Conservation (phyloP, 768 basidiomycete species). For the Lyophyllum shimeji region DNA sequence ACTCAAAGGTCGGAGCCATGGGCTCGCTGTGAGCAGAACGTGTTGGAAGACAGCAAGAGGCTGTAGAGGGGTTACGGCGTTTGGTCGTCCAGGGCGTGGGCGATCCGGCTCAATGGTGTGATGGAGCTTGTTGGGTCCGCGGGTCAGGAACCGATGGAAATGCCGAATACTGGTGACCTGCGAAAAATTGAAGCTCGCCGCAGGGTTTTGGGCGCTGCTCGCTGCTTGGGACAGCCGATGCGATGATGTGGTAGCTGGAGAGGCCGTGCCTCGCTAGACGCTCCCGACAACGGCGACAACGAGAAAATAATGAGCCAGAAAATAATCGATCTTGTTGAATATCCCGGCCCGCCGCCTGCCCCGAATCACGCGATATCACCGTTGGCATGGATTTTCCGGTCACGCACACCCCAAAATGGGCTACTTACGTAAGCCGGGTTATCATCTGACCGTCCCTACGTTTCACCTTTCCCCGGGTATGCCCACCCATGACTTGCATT, state of each 20-base stretch:
- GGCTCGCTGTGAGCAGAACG: background rate
- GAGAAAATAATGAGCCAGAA: constrained; percentile 7
- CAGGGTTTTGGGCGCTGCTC: background rate
- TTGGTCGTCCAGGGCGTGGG: constrained; percentile 1
- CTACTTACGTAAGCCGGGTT: background rate
- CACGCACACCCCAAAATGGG: constrained; percentile 1
- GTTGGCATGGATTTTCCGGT: constrained; percentile 5
- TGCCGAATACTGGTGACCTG: background rate
- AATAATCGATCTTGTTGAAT: constrained; percentile 16
- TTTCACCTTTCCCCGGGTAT: background rate
- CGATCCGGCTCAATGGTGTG: constrained; percentile 3
- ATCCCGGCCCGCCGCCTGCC: constrained; percentile 6
- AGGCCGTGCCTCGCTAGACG: background rate
- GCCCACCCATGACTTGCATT: background rate
- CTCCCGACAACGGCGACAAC: background rate
- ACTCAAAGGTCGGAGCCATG: constrained; percentile 28
- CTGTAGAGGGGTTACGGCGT: constrained; percentile 15
- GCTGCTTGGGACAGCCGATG: background rate
- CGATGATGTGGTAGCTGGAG: background rate
- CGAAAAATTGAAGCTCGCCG: background rate
- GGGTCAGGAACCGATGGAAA: background rate
- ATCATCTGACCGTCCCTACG: background rate
- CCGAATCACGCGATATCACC: constrained; percentile 11
- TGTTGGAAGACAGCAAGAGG: constrained; percentile 3
- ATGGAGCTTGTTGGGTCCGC: background rate